Evolutionary conservation across 345 rosid genomes (phyloP).

Genomic region (Hibiscus syriacus): DNA sequence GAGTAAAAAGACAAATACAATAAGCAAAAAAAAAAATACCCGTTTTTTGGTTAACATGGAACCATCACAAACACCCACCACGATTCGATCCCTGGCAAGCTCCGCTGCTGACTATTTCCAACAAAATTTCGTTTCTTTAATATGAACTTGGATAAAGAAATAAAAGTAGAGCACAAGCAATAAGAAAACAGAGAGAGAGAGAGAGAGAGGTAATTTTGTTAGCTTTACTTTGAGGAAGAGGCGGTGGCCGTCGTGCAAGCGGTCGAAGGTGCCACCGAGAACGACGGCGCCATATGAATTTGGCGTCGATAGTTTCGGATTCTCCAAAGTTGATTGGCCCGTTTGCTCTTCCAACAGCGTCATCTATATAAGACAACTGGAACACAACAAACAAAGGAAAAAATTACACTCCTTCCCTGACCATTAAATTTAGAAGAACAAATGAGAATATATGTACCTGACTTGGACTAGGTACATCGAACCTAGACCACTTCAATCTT

Average conservation of each 20-base stretch:
- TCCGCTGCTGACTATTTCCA: constrained; percentile 55
- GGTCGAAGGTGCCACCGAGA: constrained; percentile 92
- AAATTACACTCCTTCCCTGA: neutral
- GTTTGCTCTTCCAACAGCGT: constrained; percentile 18
- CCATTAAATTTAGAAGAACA: no score
- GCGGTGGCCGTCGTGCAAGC: constrained; percentile 86
- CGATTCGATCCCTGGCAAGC: constrained; percentile 57
- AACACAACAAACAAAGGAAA: neutral
- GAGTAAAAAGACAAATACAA: neutral
- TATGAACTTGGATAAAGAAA: neutral
- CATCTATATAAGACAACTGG: constrained; percentile 12
- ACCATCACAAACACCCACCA: constrained; percentile 82
- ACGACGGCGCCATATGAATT: constrained; percentile 60
- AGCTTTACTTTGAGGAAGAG: constrained; percentile 66
- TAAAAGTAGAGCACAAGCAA: neutral
- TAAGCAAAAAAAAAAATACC: constrained; percentile 30
- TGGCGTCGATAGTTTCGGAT: constrained; percentile 30
- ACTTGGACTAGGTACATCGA: neutral
- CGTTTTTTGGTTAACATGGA: constrained; percentile 71
- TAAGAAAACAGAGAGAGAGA: neutral
- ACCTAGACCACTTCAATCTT: neutral
- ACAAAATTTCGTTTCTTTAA: neutral
- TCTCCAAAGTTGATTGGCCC: neutral
- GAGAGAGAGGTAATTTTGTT: neutral
- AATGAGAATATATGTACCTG: neutral